These are phyloP conservation scores for Ganoderma leucocontextum DNA, from an alignment of 1,284 basidiomycete genomes.

Conservation along the genomic window DNA sequence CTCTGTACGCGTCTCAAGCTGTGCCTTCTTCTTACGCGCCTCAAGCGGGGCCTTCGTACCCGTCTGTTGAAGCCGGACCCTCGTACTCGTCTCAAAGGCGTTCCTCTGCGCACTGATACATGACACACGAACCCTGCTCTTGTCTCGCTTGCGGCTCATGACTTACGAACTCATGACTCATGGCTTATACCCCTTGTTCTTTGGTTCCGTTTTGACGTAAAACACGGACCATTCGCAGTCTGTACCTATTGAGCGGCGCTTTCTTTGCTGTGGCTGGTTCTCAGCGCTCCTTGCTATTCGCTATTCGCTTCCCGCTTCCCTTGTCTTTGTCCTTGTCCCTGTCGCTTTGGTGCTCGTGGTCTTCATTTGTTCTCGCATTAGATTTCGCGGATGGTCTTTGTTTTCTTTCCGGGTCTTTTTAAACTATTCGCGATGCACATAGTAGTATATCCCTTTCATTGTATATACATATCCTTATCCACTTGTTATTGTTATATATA, in stretches of 20 bases:
- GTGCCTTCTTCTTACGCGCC: not conserved
- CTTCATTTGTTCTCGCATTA: not conserved
- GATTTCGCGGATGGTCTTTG: not conserved
- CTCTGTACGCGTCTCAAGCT: slow-evolving; percentile 1
- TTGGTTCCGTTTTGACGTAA: not conserved
- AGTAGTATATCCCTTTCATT: not conserved
- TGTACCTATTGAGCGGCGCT: slow-evolving; percentile 1
- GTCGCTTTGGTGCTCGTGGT: not conserved
- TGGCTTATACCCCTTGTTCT: not conserved
- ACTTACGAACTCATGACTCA: slow-evolving; percentile 4
- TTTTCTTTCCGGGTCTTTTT: not conserved
- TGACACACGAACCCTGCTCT: not conserved
- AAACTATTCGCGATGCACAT: slow-evolving; percentile 5
- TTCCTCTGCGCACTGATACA: not conserved
- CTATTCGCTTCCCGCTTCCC: not conserved
- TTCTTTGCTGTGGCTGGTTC: slow-evolving; percentile 7
- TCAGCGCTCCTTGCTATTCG: not conserved
- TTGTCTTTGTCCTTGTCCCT: not conserved
- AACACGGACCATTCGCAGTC: slow-evolving; percentile 5
- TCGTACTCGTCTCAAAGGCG: not conserved
- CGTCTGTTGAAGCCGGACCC: not conserved
- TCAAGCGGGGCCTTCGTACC: not conserved
- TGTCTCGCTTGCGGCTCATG: slow-evolving; percentile 6
- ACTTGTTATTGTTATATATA: not conserved
- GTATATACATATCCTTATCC: slow-evolving; percentile 10